These are phyloP conservation scores for Stenogyne calaminthoides DNA, from an alignment of 305 asterid genomes.

Conservation along the genomic window DNA sequence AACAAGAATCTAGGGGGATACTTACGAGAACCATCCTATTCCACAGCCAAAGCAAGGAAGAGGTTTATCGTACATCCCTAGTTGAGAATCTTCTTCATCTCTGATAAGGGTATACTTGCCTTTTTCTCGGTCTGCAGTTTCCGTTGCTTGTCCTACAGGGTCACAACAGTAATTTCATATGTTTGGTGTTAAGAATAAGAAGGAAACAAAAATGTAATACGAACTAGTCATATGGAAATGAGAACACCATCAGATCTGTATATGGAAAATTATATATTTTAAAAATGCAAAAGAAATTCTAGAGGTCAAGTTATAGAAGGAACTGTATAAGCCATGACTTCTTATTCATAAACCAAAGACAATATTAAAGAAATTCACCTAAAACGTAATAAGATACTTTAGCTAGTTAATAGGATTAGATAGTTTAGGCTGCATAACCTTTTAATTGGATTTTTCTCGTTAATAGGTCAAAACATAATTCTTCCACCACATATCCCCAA, in stretches of 20 bases:
- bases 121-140: conserved; percentile 53
- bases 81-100: conserved; percentile 73
- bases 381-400: not conserved
- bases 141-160: conserved; percentile 47
- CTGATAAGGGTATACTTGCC: conserved; percentile 61
- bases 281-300: not conserved
- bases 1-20: not conserved
- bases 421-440: not conserved
- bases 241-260: not conserved
- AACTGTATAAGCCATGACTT: conserved; percentile 12
- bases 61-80: conserved; percentile 85
- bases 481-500: not conserved
- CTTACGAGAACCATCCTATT: conserved; percentile 97
- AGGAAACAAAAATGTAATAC: not conserved
- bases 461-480: not conserved
- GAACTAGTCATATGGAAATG: not conserved
- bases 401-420: not conserved
- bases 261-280: not conserved
- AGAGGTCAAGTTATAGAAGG: not conserved
- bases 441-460: not conserved
- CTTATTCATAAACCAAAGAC: conserved; percentile 6
- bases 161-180: conserved; percentile 6
- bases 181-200: conserved; percentile 11
- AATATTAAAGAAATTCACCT: not conserved
- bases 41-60: conserved; percentile 99